Conservation (phyloP, 352 stramenopile genomes). For the Phytophthora ramorum region DNA sequence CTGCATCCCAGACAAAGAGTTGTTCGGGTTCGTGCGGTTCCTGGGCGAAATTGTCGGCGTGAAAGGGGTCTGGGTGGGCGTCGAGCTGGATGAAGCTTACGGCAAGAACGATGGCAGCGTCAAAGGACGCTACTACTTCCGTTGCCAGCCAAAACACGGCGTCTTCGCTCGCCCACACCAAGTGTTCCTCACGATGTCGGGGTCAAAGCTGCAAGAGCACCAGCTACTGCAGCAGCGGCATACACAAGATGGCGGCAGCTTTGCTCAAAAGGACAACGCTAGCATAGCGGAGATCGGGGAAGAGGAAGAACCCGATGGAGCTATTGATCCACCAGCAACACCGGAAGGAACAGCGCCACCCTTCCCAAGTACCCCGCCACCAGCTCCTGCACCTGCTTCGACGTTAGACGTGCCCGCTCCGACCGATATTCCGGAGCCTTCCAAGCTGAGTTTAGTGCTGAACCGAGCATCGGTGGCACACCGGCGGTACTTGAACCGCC, state of each 20-base stretch:
- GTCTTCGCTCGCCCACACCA: constrained; percentile 83
- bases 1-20: constrained; percentile 85
- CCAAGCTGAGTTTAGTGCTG: constrained; percentile 72
- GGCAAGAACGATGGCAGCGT: constrained; percentile 89
- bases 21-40: constrained; percentile 85
- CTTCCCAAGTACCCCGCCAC: constrained; percentile 31
- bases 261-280: constrained; percentile 17
- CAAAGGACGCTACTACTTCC: constrained; percentile 84
- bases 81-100: constrained; percentile 78
- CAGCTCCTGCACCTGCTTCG: constrained; percentile 27
- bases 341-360: constrained; percentile 26
- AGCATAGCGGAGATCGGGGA: constrained; percentile 41
- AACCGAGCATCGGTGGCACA: constrained; percentile 66
- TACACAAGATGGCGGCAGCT: constrained; percentile 35
- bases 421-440: constrained; percentile 50
- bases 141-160: constrained; percentile 78
- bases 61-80: constrained; percentile 79
- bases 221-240: constrained; percentile 51
- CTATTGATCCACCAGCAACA: constrained; percentile 23
- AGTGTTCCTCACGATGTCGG: constrained; percentile 74
- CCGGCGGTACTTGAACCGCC: constrained; percentile 72
- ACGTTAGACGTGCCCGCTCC: constrained; percentile 17
- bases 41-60: constrained; percentile 73
- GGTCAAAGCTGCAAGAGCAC: constrained; percentile 59
- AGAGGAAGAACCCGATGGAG: constrained; percentile 32